Conservation (phyloP, 2,329 filamentous ascomycete species). For the Tolypocladium tropicale region DNA sequence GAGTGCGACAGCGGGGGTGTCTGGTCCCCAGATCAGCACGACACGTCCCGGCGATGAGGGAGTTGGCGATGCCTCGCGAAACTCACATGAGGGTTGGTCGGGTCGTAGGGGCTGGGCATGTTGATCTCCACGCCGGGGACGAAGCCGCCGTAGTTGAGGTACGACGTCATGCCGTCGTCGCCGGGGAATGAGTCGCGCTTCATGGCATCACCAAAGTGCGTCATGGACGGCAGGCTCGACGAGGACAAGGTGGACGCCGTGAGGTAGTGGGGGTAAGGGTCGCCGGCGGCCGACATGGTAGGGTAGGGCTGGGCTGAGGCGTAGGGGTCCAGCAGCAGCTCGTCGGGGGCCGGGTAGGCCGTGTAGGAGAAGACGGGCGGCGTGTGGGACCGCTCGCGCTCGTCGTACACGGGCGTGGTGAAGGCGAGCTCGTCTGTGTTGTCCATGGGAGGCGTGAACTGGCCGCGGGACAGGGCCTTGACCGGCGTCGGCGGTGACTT, state of each 20-base stretch:
- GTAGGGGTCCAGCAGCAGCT: conserved; percentile 51
- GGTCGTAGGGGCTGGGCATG: conserved; percentile 51
- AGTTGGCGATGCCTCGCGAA: conserved; percentile 25
- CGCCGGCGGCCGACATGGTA: conserved; percentile 36
- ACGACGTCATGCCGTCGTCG: conserved; percentile 52
- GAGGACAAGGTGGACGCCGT: conserved; percentile 38
- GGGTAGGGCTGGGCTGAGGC: conserved; percentile 42
- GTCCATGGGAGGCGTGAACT: conserved; percentile 53
- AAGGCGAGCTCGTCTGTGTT: conserved; percentile 58
- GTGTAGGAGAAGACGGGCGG: conserved; percentile 60
- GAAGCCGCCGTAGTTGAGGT: conserved; percentile 54
- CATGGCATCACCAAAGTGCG: conserved; percentile 51
- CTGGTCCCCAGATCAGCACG: conserved; percentile 46
- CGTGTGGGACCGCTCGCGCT: conserved; percentile 59
- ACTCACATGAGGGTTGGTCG: conserved; percentile 68
- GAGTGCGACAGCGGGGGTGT: conserved; percentile 69
- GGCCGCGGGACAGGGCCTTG: conserved; percentile 36
- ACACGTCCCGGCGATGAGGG: conserved; percentile 28
- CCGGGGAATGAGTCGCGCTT: conserved; percentile 54
- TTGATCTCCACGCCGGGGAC: conserved; percentile 55
- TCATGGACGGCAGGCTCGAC: conserved; percentile 54
- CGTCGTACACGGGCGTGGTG: conserved; percentile 41
- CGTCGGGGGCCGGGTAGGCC: conserved; percentile 56
- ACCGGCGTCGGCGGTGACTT: conserved; percentile 17
- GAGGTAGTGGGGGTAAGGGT: conserved; percentile 47